phyloP scores from a whole-genome alignment of 2,329 filamentous ascomycete genomes.

The Orbilia oligospora region DNA sequence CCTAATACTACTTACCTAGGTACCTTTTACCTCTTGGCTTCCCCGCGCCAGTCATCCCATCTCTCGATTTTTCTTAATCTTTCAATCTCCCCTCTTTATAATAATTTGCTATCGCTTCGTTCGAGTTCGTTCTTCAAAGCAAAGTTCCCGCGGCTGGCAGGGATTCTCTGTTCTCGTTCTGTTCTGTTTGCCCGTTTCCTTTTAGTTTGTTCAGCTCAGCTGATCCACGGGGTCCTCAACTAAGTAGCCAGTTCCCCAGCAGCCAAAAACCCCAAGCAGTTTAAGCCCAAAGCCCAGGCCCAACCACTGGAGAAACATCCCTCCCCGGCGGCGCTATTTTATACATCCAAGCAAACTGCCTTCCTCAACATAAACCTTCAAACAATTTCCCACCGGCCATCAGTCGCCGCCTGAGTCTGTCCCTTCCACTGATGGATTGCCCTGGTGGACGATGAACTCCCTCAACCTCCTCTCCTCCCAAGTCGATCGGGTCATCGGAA shows the following conservation, averaged over 20 bases:
- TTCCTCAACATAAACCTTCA: conserved; percentile 11
- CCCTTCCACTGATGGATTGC: conserved; percentile 68
- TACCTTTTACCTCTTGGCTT: background rate
- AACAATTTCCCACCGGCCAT: conserved; percentile 3
- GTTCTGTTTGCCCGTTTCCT: conserved; percentile 3
- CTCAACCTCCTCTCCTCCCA: conserved; percentile 92
- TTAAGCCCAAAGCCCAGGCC: conserved; percentile 1
- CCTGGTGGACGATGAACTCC: conserved; percentile 86
- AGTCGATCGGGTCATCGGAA: conserved; percentile 73
- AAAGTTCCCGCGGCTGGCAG: conserved; percentile 12
- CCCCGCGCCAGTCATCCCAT: conserved; percentile 12
- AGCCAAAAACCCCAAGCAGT: background rate
- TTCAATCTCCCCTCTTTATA: background rate
- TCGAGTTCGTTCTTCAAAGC: background rate
- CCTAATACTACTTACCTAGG: too few species aligned
- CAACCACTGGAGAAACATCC: conserved; percentile 5
- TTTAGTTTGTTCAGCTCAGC: conserved; percentile 16
- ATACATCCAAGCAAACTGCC: background rate
- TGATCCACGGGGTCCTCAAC: conserved; percentile 35
- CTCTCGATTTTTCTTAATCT: background rate
- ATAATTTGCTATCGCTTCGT: background rate
- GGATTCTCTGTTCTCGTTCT: background rate
- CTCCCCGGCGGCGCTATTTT: conserved; percentile 4
- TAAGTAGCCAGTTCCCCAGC: conserved; percentile 9
- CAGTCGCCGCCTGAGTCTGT: conserved; percentile 31